Base-by-base conservation (phyloP, 2,329 filamentous ascomycete species). In the Penicillium olsonii region DNA sequence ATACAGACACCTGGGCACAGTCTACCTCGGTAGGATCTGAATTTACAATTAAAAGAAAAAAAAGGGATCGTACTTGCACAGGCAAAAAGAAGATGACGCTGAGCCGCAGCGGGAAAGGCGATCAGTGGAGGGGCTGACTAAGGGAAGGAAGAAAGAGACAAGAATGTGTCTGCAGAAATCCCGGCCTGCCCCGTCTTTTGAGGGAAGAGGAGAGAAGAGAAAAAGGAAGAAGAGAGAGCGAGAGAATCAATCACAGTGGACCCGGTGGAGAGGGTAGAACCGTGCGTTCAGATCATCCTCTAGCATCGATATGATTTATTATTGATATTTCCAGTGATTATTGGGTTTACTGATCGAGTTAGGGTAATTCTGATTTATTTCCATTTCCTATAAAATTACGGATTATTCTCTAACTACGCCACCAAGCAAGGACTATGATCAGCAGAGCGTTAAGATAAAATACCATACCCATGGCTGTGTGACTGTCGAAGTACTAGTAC, bases 191-290 rank as follows among this genome's bases (percentile, higher is more conserved):
- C 48, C 45, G 48, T 47, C 58, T 56, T 56, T 56, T 56, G 65
- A 65, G 64, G 62, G 24, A 41, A 48, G 51, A 48, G 40, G 45
- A 38, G 47, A 56, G 53, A 24, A 52, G 24, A 52, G 48, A 45
- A 52, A 42, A 51, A 42, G 37, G 37, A 33, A 42, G 65, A 66
- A 14, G 65, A 62, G 67, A 60, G 57, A 60, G 65, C 61, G 65
- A 65, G 43, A 39, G 45, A 48, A 48, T 48, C 45, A 48, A 49
- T 49, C 47, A 49, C 47, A 49, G 47, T 49, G 47, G 47, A 45
- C 34, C 45, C 33, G 17, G 45, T 43, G 39, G 39, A 43, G 45
- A 34, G 42, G 35, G 29, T 26, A 48, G 45, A 43, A 48, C 45
- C 45, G 45, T 49, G 47, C 47, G 46, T 49, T 49, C 27, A 49